Evolutionary conservation across 2,329 filamentous ascomycete species (phyloP).

Genomic region (Pezicula neosporulosa): DNA sequence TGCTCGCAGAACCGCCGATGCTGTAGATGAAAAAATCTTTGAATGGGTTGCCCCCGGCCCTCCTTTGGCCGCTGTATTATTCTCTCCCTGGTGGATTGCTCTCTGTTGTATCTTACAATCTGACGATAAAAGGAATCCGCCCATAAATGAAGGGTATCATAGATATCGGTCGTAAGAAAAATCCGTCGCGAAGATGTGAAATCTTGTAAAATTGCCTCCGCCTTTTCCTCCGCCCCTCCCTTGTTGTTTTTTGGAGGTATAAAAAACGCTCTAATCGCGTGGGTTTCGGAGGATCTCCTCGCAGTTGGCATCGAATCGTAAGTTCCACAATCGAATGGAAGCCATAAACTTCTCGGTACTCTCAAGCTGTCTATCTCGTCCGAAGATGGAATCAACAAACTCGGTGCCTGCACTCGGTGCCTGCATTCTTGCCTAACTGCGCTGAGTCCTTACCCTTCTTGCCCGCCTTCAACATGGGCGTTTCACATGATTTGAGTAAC

Average conservation of each 20-base stretch:
- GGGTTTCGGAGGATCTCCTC: slow-evolving; percentile 72
- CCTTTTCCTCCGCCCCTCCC: slow-evolving; percentile 1
- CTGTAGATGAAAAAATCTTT: background rate
- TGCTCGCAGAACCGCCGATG: too few species aligned
- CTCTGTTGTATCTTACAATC: background rate
- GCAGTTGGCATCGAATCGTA: slow-evolving; percentile 92
- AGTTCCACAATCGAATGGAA: slow-evolving; percentile 78
- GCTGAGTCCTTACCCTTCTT: slow-evolving; percentile 50
- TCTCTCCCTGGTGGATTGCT: background rate
- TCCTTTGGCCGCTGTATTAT: background rate
- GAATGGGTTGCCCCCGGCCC: background rate
- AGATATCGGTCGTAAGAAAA: slow-evolving; percentile 2
- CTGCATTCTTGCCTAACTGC: slow-evolving; percentile 82
- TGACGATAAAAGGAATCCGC: slow-evolving; percentile 2
- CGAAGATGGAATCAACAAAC: slow-evolving; percentile 92
- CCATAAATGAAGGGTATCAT: background rate
- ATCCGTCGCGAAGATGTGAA: background rate
- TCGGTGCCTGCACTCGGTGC: slow-evolving; percentile 83
- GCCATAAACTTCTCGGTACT: slow-evolving; percentile 90
- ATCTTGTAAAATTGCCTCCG: background rate
- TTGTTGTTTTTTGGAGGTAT: background rate
- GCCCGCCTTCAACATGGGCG: slow-evolving; percentile 86
- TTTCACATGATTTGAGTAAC: slow-evolving; percentile 86
- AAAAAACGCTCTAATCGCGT: background rate
- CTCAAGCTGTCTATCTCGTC: slow-evolving; percentile 80